phyloP scores from a whole-genome alignment of 139 green algal species.

The Micractinium sp. region DNA sequence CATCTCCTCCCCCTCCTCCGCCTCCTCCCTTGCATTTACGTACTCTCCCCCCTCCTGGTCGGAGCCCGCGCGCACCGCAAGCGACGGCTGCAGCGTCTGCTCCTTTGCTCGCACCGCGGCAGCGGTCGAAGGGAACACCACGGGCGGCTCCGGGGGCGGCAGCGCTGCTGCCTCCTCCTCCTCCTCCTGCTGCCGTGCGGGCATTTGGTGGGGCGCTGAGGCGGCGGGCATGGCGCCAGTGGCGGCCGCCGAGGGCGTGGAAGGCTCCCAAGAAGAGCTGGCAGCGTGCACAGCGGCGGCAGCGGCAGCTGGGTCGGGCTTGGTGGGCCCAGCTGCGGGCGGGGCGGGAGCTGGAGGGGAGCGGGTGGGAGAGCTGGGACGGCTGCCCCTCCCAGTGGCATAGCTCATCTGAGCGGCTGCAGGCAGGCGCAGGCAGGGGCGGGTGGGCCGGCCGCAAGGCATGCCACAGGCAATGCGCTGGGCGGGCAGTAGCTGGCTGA shows the following conservation, averaged over 20 bases:
- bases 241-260: neutral
- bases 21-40: neutral
- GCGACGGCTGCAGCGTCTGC: neutral
- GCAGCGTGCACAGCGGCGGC: neutral
- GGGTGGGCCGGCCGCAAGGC: too few species aligned
- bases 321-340: neutral
- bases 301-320: neutral
- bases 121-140: constrained; percentile 5
- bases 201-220: neutral
- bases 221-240: neutral
- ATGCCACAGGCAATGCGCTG: too few species aligned
- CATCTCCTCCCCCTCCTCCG: neutral
- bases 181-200: neutral
- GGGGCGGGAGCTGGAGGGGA: too few species aligned
- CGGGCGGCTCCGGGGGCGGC: neutral
- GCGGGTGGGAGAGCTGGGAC: neutral
- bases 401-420: neutral
- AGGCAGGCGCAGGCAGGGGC: too few species aligned
- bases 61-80: neutral
- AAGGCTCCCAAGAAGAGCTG: neutral
- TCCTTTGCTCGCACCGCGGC: constrained; percentile 13
- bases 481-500: neutral
- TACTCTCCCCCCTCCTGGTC: neutral
- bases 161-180: neutral
- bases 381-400: neutral